Base-by-base conservation (phyloP, 2,329 filamentous ascomycete genomes). In the Calonectria naviculata region DNA sequence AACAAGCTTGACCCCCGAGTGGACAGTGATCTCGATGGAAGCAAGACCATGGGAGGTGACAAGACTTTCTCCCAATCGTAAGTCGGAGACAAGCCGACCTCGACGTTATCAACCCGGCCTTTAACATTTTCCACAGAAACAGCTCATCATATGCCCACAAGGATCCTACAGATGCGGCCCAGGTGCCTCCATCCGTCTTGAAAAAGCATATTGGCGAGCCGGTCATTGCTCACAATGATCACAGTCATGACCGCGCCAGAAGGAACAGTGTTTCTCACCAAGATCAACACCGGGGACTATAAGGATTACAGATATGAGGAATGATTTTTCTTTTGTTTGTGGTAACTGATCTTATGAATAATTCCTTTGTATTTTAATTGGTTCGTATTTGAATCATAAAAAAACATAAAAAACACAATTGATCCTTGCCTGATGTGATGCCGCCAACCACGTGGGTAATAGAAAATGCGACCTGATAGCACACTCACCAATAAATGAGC, bases 101-200 rank as follows among this genome's bases (percentile, higher is more conserved):
- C 68, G 41, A n/a, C 47, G 13, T 46, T 52, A 36, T 21, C 49
- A 52, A 12, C 64, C 12, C 46, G 28, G 63, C 69, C 63, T 69
- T 76, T 75, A 70, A 75, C 75, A 72, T 47, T 34, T 29, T 36
- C 58, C 42, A 41, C 63, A 79, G 76, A 56, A 71, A 71, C 65
- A 41, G 73, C n/a, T 52, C 66, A 6, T 29, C 19, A 28, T 71
- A 63, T 31, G 65, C 72, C 6, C 41, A 76, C 61, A 82, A 81
- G 71, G 88, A 90, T 56, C 88, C 88, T 5, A 87, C 84, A 21
- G 89, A 91, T 72, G 89, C 89, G 1, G 82, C 89, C 0, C 88
- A 91, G 76, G 89, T 90, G 0, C 88, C 89, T 1, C 89, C 89
- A 6, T 90, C 89, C 2, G 85, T 88, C 0, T 54, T 91, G 70